Percentiles rank a stretch among this genome's conserved stretches.
phyloP scores from a whole-genome alignment of 768 basidiomycete species.

The Gymnopilus junonius region DNA sequence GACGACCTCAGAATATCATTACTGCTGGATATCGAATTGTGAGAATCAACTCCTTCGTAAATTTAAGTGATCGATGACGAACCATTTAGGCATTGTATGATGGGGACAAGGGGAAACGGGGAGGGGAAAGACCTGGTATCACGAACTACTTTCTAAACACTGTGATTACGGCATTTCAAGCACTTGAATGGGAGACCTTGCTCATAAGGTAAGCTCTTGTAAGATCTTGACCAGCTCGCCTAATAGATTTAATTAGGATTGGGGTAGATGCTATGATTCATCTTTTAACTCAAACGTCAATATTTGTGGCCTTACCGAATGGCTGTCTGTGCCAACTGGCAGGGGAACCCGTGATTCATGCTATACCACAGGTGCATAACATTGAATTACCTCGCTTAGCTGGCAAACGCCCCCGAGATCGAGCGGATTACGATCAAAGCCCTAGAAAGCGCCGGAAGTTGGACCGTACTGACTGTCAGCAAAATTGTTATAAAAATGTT shows the following conservation, averaged over 20 bases:
- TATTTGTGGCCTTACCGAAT: slow-evolving; percentile 83
- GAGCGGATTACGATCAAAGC: slow-evolving; percentile 16
- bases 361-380: slow-evolving; percentile 24
- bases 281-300: slow-evolving; percentile 71
- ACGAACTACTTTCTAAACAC: slow-evolving; percentile 75
- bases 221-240: too few relatives aligned
- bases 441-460: slow-evolving; percentile 36
- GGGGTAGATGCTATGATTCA: slow-evolving; percentile 80
- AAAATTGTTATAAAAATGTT: background rate
- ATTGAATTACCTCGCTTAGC: background rate
- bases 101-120: slow-evolving; percentile 43
- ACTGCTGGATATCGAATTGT: slow-evolving; percentile 69
- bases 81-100: slow-evolving; percentile 31
- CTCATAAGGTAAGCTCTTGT: slow-evolving; percentile 54
- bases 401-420: slow-evolving; percentile 15
- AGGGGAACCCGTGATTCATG: slow-evolving; percentile 65
- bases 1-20: slow-evolving; percentile 58
- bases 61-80: background rate
- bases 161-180: slow-evolving; percentile 66
- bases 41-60: slow-evolving; percentile 19
- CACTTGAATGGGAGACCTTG: slow-evolving; percentile 68
- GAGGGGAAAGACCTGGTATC: slow-evolving; percentile 46
- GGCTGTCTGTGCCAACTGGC: slow-evolving; percentile 84
- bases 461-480: background rate
- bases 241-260: slow-evolving; percentile 50